These are phyloP conservation scores for Pseudogymnoascus verrucosus DNA, from an alignment of 2,329 filamentous ascomycete genomes.

Conservation along the genomic window DNA sequence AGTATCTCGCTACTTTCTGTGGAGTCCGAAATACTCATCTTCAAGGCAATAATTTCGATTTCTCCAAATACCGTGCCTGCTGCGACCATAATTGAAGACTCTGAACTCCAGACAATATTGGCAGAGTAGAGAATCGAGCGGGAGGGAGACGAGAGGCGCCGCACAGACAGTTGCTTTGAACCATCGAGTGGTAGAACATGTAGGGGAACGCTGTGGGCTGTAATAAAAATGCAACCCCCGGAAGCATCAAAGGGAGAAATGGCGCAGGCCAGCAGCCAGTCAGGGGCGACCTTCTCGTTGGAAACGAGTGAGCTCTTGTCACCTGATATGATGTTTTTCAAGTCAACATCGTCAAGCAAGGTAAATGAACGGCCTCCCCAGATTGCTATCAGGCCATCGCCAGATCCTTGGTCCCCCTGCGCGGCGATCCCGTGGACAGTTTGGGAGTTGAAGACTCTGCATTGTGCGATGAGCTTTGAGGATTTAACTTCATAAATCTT, in stretches of 20 bases:
- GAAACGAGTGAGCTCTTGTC: slow-evolving; percentile 15
- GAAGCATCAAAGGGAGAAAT: slow-evolving; percentile 38
- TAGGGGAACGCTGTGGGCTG: slow-evolving; percentile 79
- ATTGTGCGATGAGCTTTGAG: slow-evolving; percentile 32
- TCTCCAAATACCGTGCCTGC: slow-evolving; percentile 93
- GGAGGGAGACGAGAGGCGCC: slow-evolving; percentile 51
- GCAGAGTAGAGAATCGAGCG: slow-evolving; percentile 85
- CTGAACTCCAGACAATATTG: slow-evolving; percentile 55
- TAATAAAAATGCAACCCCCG: slow-evolving; percentile 54
- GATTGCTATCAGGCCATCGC: slow-evolving; percentile 39
- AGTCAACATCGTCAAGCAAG: slow-evolving; percentile 28
- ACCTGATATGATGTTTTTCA: slow-evolving; percentile 14
- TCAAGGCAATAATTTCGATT: slow-evolving; percentile 84
- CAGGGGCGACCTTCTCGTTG: slow-evolving; percentile 44
- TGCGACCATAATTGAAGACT: slow-evolving; percentile 60
- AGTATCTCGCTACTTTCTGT: slow-evolving; percentile 35
- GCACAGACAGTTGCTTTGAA: slow-evolving; percentile 34
- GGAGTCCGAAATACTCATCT: not conserved
- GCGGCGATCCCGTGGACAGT: slow-evolving; percentile 65
- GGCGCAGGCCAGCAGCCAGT: slow-evolving; percentile 70
- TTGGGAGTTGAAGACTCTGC: slow-evolving; percentile 57
- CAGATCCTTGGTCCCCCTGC: slow-evolving; percentile 15
- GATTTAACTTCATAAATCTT: slow-evolving; percentile 38
- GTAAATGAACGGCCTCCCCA: slow-evolving; percentile 59
- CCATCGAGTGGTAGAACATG: slow-evolving; percentile 31